A percentile compares a stretch with the other conserved stretches of the same genome.
These are phyloP conservation scores for Akanthomyces lecanii DNA, from an alignment of 2,329 filamentous ascomycete species.

Conservation along the genomic window DNA sequence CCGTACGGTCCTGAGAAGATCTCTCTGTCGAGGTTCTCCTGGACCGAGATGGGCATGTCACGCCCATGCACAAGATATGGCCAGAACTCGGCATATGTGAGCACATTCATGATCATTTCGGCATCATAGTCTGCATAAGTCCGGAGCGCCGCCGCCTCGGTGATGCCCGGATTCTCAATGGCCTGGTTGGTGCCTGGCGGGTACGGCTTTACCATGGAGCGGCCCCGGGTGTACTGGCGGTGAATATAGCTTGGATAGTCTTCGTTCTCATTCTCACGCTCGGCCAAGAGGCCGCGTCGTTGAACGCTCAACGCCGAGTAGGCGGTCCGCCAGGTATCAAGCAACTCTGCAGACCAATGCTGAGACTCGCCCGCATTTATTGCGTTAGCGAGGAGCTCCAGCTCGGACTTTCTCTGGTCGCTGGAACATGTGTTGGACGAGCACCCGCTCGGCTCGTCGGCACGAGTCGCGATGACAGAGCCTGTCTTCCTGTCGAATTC, in stretches of 20 bases:
- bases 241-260: background rate
- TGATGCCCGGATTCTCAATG: background rate
- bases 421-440: too few species aligned
- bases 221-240: background rate
- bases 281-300: background rate
- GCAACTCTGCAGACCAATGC: background rate
- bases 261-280: rapidly evolving
- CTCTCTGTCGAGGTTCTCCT: background rate
- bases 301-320: background rate
- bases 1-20: background rate
- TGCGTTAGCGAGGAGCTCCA: background rate
- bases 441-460: background rate
- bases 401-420: background rate
- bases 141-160: background rate
- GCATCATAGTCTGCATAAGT: background rate
- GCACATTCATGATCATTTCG: background rate
- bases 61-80: background rate
- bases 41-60: background rate
- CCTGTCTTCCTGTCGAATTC: background rate
- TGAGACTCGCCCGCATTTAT: background rate
- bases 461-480: too few species aligned
- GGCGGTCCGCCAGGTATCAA: background rate
- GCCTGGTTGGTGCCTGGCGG: rapidly evolving
- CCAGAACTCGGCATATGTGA: background rate
- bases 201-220: background rate